Conservation (phyloP, 192 early-diverging fungal species). For the Podila epigama region DNA sequence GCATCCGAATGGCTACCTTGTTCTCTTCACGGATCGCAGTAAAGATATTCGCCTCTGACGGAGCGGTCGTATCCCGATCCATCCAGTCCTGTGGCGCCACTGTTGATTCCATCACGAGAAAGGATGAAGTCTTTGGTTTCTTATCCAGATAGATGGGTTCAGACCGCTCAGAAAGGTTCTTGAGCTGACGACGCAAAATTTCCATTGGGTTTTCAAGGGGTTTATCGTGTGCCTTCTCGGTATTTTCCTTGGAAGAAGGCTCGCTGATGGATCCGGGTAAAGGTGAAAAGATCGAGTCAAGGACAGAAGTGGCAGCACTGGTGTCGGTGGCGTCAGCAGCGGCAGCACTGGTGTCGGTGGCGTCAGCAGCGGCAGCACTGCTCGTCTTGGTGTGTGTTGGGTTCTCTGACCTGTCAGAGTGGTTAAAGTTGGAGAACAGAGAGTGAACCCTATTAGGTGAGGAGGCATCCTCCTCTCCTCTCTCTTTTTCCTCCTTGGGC, state of each 20-base stretch:
- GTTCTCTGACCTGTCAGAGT: slow-evolving; percentile 4
- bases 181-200: slow-evolving; percentile 30
- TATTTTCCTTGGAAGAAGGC: neutral
- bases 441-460: slow-evolving; percentile 27
- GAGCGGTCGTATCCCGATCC: slow-evolving; percentile 10
- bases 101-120: slow-evolving; percentile 31
- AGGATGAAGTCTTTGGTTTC: slow-evolving; percentile 32
- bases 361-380: too few species aligned
- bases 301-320: neutral
- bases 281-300: slow-evolving; percentile 1
- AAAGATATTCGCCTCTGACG: slow-evolving; percentile 24
- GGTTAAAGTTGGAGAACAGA: slow-evolving; percentile 43
- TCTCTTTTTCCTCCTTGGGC: neutral
- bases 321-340: too few species aligned
- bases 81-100: slow-evolving; percentile 37
- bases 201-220: slow-evolving; percentile 24
- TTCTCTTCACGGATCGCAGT: slow-evolving; percentile 34
- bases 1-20: slow-evolving; percentile 45
- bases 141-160: slow-evolving; percentile 38
- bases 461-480: neutral
- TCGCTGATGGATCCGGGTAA: neutral
- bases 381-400: neutral
- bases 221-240: neutral
- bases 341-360: too few species aligned
- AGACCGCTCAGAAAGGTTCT: slow-evolving; percentile 25